Evolutionary conservation across 1,139 yeast genomes (phyloP), one percentile per base, ranked within the genome.

Genomic region (Zygotorulaspora mrakii): DNA sequence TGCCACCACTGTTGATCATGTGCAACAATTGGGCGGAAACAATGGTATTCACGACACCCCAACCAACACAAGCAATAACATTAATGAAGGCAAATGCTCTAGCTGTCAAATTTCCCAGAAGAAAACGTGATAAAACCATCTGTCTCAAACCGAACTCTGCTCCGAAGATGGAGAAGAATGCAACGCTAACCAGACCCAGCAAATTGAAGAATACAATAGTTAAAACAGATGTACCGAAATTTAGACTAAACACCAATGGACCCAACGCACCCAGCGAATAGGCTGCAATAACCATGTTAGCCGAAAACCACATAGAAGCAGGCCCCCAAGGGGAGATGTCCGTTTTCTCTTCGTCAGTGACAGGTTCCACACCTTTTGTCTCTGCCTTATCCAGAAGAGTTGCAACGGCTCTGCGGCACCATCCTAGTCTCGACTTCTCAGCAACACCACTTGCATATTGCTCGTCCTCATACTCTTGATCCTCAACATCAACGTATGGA

Each of bases 31-130:
- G 94, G 17, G 96, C 96, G 29, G 94, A 79, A 22, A 87, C 83
- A 79, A 88, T 85, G 48, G 88, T 84, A 67, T 88, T 89, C 33
- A 87, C 91, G 10, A 95, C 87, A 64, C 94, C 88, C 96, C 96
- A 88, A 51, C 97, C 96, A 49, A 88, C 76, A 74, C 96, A 86
- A 11, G 95, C 94, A 56, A 88, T 66, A 55, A 82, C 76, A 61
- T 88, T 88, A 57, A 88, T 71, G 32, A 82, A 62, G 8, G 95
- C 82, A 57, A 88, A 84, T 45, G 87, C 71, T 62, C 95, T 75
- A 65, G 83, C 82, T 37, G 84, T 79, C 33, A 70, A 63, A 62
- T 82, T 78, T 53, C 97, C 97, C 56, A 81, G 73, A 59, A 88
- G 73, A 66, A 74, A 88, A 50, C 91, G 76, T 11, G 95, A 79